Conservation (phyloP, 176 grass and related monocot species). For the barley (Hordeum vulgare) region MorexV3_pseudomolecules_assembly NC_058523.1:27288591-27289090, state of each 20-base stretch:
- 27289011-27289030: conserved; percentile 72
- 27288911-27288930: conserved; percentile 75
- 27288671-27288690: neutral
- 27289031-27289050: conserved; percentile 55
- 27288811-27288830: neutral
- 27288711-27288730: conserved; percentile 86
- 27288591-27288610: neutral
- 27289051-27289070: neutral
- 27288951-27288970: conserved; percentile 84
- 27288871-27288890: neutral
- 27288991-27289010: conserved; percentile 77
- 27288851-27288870: neutral
- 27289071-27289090: neutral
- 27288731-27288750: conserved; percentile 76
- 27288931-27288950: conserved; percentile 85
- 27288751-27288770: conserved; percentile 77
- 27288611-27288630: neutral
- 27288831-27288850: conserved; percentile 13
- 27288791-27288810: conserved; percentile 65
- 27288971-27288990: conserved; percentile 76
- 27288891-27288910: conserved; percentile 25
- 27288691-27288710: conserved; percentile 80
- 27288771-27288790: conserved; percentile 72
- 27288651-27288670: neutral
- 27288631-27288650: neutral